Conservation (phyloP, 306 rosid species). For the Cercis canadensis region DNA sequence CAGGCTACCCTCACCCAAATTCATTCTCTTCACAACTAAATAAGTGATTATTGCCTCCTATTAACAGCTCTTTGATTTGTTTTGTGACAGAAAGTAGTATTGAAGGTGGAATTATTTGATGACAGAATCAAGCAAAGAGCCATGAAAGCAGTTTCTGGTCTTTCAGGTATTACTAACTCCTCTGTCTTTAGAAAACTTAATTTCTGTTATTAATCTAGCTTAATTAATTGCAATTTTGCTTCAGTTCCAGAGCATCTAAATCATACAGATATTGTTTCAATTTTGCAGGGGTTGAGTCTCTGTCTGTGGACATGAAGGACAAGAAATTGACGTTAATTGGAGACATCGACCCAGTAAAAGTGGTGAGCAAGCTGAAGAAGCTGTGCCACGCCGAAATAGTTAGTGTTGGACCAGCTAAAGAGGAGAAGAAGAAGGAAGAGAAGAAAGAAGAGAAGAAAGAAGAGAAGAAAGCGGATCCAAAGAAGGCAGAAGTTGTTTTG, state of each 20-base stretch:
- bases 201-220: too few relatives aligned
- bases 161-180: conserved; percentile 51
- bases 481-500: conserved; percentile 29
- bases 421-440: conserved; percentile 68
- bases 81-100: conserved; percentile 65
- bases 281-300: conserved; percentile 72
- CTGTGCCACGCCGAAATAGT: conserved; percentile 51
- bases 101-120: conserved; percentile 57
- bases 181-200: too few relatives aligned
- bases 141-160: conserved; percentile 70
- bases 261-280: too few relatives aligned
- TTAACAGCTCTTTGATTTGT: conserved; percentile 2
- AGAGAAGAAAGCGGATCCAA: conserved; percentile 38
- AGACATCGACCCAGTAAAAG: conserved; percentile 58
- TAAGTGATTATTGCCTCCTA: not conserved
- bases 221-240: too few relatives aligned
- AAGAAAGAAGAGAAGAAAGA: conserved; percentile 58
- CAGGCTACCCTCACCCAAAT: not conserved
- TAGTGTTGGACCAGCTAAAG: conserved; percentile 79
- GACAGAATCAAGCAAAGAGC: conserved; percentile 60
- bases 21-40: not conserved
- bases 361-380: conserved; percentile 70
- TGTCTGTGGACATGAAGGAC: conserved; percentile 71
- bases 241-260: too few relatives aligned
- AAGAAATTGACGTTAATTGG: conserved; percentile 71